These are phyloP conservation scores for Trypanosoma boissoni DNA, from an alignment of 208 protist genomes.

Conservation along the genomic window DNA sequence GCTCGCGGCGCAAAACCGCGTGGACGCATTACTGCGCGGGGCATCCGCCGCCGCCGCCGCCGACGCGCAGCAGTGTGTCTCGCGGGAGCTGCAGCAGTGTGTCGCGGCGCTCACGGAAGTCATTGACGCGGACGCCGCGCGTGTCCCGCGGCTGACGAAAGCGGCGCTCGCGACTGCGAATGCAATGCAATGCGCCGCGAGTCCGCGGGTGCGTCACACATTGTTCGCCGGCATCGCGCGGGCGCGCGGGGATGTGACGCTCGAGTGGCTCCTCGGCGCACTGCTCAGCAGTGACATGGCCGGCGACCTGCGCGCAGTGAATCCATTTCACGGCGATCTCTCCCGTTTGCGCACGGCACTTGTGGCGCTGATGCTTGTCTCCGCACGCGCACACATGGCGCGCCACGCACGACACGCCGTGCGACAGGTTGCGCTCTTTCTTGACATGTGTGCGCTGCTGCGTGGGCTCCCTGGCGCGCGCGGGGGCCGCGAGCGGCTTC, in stretches of 20 bases:
- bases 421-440: conserved; percentile 42
- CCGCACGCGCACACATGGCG: conserved; percentile 57
- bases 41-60: not conserved
- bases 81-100: conserved; percentile 24
- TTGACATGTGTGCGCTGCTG: conserved; percentile 48
- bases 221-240: conserved; percentile 4
- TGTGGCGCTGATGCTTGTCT: conserved; percentile 61
- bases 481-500: conserved; percentile 9
- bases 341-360: conserved; percentile 34
- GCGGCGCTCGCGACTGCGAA: conserved; percentile 42
- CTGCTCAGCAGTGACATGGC: conserved; percentile 53
- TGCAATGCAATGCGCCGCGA: conserved; percentile 6
- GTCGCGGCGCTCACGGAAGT: conserved; percentile 28
- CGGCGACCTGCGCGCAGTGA: conserved; percentile 48
- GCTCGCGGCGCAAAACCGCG: conserved; percentile 32
- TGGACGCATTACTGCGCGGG: conserved; percentile 23
- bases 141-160: conserved; percentile 25
- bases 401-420: conserved; percentile 47
- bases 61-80: conserved; percentile 9
- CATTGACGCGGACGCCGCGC: conserved; percentile 26
- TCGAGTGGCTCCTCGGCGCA: conserved; percentile 58
- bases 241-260: conserved; percentile 30
- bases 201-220: too few relatives aligned
- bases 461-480: conserved; percentile 20
- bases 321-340: conserved; percentile 56